These are phyloP conservation scores for Darksidea phi DNA, from an alignment of 495 filamentous ascomycete genomes.

Conservation along the genomic window DNA sequence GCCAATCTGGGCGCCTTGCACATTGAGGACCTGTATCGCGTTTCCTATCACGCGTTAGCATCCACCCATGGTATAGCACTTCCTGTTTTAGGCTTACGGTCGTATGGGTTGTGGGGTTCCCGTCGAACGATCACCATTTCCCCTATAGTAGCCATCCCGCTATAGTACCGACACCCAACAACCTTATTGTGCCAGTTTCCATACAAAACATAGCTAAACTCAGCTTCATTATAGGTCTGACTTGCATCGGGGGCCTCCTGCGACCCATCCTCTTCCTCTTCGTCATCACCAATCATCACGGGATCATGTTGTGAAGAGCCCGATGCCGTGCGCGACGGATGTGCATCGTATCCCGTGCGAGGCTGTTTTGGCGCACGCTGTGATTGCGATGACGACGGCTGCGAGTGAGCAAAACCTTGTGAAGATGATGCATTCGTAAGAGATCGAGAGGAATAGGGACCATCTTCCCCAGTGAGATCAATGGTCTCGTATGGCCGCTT, in stretches of 20 bases:
- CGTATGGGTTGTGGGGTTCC: constrained; percentile 63
- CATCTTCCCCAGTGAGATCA: neutral
- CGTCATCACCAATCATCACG: constrained; percentile 24
- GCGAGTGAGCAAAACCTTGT: constrained; percentile 13
- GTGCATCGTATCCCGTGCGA: neutral
- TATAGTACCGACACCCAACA: constrained; percentile 79
- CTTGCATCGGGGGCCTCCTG: constrained; percentile 20
- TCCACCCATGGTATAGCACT: neutral
- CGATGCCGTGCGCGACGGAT: constrained; percentile 1
- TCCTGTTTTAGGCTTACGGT: constrained; percentile 3
- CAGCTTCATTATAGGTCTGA: constrained; percentile 20
- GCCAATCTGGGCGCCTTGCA: constrained; percentile 75
- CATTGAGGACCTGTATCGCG: constrained; percentile 78
- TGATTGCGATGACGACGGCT: constrained; percentile 8
- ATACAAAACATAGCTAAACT: constrained; percentile 34
- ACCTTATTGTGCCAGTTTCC: constrained; percentile 59
- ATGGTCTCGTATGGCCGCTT: constrained; percentile 13
- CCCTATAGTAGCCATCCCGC: constrained; percentile 64
- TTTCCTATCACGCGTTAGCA: constrained; percentile 62
- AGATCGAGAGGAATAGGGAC: constrained; percentile 7
- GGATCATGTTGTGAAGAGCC: constrained; percentile 27
- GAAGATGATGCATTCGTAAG: constrained; percentile 14
- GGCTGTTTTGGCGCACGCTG: constrained; percentile 25
- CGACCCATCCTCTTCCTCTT: constrained; percentile 29
- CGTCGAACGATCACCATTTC: constrained; percentile 69